Evolutionary conservation across 139 green algal genomes (phyloP), one percentile per base, ranked within the genome.

Genomic region (Eudorina sp.): DNA sequence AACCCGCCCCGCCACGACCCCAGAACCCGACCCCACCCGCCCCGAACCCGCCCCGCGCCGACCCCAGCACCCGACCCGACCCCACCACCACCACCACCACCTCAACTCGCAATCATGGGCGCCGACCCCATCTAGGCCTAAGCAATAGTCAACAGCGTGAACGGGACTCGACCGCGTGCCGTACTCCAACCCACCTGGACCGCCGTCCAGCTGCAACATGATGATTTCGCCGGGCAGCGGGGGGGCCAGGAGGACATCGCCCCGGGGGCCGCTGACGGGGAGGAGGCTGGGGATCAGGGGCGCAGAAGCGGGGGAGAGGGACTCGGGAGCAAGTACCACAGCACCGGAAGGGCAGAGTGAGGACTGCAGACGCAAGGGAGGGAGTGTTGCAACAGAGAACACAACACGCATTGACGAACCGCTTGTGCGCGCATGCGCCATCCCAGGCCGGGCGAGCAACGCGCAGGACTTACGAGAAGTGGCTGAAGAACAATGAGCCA

Each of bases 201-300:
- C 31, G 3, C 80, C 85, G 77, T 91, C 55, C 79, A 92, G 21
- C 13, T 88, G 76, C 31, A 93, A 62, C 48, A 93, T 62, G 41
- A 91, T 83, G 1, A 93, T 58, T 40, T 93, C 91, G 2, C 91
- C 91, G 13, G 91, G 91, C 45, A 90, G 53, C 0, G 88, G 55
- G 5, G 91, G 91, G 2, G 88, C 91, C 23, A 93, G 69, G 48
- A 93, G 78, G 9, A 93, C 74, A 64, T 93, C 91, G 14, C 80
- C 88, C 14, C 79, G 84, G 36, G 78, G 62, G 36, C 73, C 78
- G 55, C 73, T 29, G 8, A 69, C 72, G 3, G 81, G 82, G 4
- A 48, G n/a, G 8, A 93, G 16, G 5, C 48, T 90, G 38, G n/a
- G 62, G 4, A 19, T 14, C 55, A 68, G 55, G 55, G 23, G n/a